phyloP scores from a whole-genome alignment of 169 alveolate species.

The Neospora caninum region DNA sequence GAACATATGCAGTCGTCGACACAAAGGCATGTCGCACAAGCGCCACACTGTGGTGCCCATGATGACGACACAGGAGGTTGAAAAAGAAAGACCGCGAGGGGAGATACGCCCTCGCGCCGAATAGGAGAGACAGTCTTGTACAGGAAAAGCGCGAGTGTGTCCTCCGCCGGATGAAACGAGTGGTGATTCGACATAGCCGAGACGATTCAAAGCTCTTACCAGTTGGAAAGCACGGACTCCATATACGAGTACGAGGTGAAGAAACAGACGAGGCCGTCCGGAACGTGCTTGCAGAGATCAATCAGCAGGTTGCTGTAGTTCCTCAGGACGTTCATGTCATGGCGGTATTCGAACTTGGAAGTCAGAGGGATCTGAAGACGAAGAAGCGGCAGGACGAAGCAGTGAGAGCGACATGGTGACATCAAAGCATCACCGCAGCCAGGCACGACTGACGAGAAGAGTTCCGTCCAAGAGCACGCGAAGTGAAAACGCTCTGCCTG shows the following conservation, averaged over 20 bases:
- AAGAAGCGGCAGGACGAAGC: neutral
- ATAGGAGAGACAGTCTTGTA: too few relatives aligned
- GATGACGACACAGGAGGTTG: too few relatives aligned
- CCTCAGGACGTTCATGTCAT: slow-evolving; percentile 89
- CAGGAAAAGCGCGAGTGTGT: neutral
- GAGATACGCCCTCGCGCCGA: too few relatives aligned
- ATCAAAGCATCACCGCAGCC: neutral
- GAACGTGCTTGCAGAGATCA: slow-evolving; percentile 90
- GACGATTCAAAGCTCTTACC: slow-evolving; percentile 3
- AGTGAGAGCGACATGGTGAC: neutral
- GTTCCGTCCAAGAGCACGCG: too few relatives aligned
- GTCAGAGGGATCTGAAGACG: slow-evolving; percentile 87
- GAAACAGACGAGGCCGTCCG: slow-evolving; percentile 97
- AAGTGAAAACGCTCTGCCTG: too few relatives aligned
- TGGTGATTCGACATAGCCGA: neutral
- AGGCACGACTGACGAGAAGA: too few relatives aligned
- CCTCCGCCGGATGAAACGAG: too few relatives aligned
- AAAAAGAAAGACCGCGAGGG: too few relatives aligned
- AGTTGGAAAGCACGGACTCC: slow-evolving; percentile 87
- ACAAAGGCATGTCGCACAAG: too few relatives aligned
- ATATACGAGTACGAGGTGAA: slow-evolving; percentile 94
- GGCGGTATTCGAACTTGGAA: slow-evolving; percentile 92
- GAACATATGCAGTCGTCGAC: too few relatives aligned
- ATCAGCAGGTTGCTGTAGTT: slow-evolving; percentile 93
- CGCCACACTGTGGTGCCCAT: too few relatives aligned